phyloP scores from a whole-genome alignment of 2,329 filamentous ascomycete genomes.

The Gaeumannomyces tritici region DNA sequence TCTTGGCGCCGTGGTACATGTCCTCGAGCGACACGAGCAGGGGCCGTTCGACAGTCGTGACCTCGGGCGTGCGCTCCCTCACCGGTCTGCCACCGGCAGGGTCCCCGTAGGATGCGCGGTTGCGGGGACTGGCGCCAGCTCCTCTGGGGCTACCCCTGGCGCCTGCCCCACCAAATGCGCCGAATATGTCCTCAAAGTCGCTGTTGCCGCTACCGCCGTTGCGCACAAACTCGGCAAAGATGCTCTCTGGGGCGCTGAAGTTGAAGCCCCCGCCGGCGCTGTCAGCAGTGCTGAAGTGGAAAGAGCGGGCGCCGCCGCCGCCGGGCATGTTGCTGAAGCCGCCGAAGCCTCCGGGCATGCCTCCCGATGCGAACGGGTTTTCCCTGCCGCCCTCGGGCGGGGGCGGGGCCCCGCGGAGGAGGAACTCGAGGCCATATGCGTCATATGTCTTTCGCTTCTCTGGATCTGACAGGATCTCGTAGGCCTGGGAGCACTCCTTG shows the following conservation, averaged over 20 bases:
- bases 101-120: conserved; percentile 31
- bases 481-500: conserved; percentile 95
- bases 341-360: conserved; percentile 21
- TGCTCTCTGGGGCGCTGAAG: conserved; percentile 74
- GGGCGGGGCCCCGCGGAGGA: conserved; percentile 60
- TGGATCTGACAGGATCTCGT: conserved; percentile 94
- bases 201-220: conserved; percentile 37
- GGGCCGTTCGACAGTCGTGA: conserved; percentile 81
- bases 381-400: conserved; percentile 37
- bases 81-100: conserved; percentile 17
- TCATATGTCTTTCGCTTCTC: conserved; percentile 96
- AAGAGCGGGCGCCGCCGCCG: conserved; percentile 41
- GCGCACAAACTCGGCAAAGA: conserved; percentile 79
- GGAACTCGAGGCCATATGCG: conserved; percentile 86
- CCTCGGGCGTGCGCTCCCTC: conserved; percentile 62
- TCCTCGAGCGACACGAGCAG: conserved; percentile 80
- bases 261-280: conserved; percentile 58
- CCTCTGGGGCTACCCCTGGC: conserved; percentile 14
- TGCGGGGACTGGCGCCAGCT: conserved; percentile 14
- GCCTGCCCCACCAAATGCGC: conserved; percentile 32
- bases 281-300: conserved; percentile 50
- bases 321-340: conserved; percentile 23
- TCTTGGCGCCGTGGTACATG: conserved; percentile 74
- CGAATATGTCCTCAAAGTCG: conserved; percentile 46
- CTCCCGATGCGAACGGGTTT: conserved; percentile 50